Evolutionary conservation across 2,329 filamentous ascomycete species (phyloP).

Genomic region (Pseudophaeomoniella oleicola): DNA sequence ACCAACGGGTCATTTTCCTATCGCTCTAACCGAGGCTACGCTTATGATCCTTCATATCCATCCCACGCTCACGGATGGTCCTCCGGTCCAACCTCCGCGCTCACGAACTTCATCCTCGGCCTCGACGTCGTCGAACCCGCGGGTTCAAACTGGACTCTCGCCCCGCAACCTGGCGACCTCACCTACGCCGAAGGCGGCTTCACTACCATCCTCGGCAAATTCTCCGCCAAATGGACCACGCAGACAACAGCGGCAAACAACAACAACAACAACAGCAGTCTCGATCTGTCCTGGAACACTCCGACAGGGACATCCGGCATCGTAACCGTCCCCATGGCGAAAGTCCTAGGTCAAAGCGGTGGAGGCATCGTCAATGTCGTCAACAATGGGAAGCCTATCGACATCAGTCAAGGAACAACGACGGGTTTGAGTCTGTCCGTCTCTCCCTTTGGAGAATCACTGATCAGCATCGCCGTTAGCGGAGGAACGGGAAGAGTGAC

Average conservation of each 20-base stretch:
- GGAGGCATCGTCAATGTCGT: not conserved
- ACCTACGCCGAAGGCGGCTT: conserved; percentile 30
- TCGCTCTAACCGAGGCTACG: conserved; percentile 36
- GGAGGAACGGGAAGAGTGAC: no score
- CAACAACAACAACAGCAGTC: no score
- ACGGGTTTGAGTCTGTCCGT: no score
- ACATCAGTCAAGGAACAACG: no score
- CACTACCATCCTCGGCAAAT: conserved; percentile 28
- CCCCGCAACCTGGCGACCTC: conserved; percentile 30
- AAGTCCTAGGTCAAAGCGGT: no score
- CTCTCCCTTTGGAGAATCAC: no score
- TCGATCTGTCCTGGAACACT: not conserved
- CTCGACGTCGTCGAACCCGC: conserved; percentile 23
- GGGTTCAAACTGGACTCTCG: conserved; percentile 28
- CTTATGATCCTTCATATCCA: conserved; percentile 28
- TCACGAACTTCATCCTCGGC: conserved; percentile 31
- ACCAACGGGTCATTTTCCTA: conserved; percentile 44
- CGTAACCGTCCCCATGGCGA: not conserved
- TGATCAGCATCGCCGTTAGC: no score
- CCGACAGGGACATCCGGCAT: not conserved
- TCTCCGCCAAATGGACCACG: not conserved
- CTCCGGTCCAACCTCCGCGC: conserved; percentile 24
- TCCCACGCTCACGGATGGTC: conserved; percentile 30
- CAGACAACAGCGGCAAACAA: not conserved
- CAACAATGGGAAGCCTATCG: not conserved